Evolutionary conservation across 2,329 filamentous ascomycete genomes (phyloP).

Genomic region (Calonectria hongkongensis): DNA sequence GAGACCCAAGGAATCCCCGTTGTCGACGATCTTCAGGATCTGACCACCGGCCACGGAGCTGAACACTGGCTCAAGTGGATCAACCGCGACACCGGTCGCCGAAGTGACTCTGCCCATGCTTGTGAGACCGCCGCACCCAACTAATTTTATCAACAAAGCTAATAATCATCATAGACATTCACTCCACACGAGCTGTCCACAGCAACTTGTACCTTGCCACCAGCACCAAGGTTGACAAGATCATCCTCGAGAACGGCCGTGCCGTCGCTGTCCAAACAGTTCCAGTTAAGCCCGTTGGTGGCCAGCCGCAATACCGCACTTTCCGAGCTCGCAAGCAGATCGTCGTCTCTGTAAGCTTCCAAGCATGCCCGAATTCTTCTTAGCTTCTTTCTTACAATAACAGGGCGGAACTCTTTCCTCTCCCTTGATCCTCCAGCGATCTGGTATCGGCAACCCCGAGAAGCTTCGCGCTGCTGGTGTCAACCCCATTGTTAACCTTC

Average conservation of each 20-base stretch:
- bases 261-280: constrained; percentile 84
- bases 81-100: constrained; percentile 72
- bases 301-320: constrained; percentile 69
- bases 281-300: constrained; percentile 79
- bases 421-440: constrained; percentile 84
- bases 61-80: constrained; percentile 94
- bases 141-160: not conserved
- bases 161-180: constrained; percentile 76
- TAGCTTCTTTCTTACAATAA: not conserved
- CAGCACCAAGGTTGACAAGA: constrained; percentile 87
- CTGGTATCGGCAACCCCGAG: constrained; percentile 82
- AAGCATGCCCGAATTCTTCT: fast-evolving
- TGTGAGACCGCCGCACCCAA: constrained; percentile 17
- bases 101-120: constrained; percentile 37
- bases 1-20: constrained; percentile 84
- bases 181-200: constrained; percentile 82
- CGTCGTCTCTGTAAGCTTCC: constrained; percentile 72
- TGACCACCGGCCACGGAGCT: constrained; percentile 80
- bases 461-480: constrained; percentile 82
- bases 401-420: constrained; percentile 82
- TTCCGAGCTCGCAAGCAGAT: constrained; percentile 84
- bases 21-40: constrained; percentile 85
- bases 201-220: constrained; percentile 82
- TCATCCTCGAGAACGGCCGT: constrained; percentile 82
- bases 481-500: constrained; percentile 81